Evolutionary conservation across 164 flowering plant genomes (phyloP).

Genomic region (Pachysandra terminalis): DNA sequence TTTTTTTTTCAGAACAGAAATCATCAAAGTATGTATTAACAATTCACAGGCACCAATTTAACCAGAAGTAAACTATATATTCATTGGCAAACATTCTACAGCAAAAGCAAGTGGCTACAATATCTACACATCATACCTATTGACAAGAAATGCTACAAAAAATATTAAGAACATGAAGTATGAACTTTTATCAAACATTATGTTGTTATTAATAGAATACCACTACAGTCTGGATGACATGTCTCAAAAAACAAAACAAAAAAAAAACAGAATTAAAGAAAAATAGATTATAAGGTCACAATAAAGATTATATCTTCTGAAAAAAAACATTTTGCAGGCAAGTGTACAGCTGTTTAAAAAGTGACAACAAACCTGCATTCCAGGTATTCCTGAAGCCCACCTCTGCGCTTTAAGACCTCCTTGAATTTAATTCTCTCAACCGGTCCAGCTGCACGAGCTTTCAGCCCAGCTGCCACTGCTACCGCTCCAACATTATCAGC

Average conservation of each 20-base stretch:
- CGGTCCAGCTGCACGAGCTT: slow-evolving; percentile 73
- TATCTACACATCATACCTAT: too few species aligned
- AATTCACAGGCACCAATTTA: neutral
- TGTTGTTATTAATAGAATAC: too few species aligned
- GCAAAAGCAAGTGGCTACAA: too few species aligned
- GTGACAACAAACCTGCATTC: slow-evolving; percentile 78
- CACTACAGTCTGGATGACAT: too few species aligned
- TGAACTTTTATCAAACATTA: too few species aligned
- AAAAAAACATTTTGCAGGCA: neutral
- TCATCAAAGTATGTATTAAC: neutral
- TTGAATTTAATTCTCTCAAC: slow-evolving; percentile 85
- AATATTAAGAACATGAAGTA: too few species aligned
- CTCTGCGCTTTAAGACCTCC: slow-evolving; percentile 87
- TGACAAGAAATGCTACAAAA: too few species aligned
- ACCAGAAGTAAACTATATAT: neutral
- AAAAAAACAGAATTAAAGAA: too few species aligned
- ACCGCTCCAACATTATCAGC: slow-evolving; percentile 62
- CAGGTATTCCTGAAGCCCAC: slow-evolving; percentile 87
- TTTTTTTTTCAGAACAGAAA: too few species aligned
- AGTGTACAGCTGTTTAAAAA: neutral
- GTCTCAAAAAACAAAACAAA: too few species aligned
- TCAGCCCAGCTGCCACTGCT: slow-evolving; percentile 87
- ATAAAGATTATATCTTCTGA: neutral
- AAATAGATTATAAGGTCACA: too few species aligned
- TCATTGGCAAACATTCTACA: too few species aligned